Evolutionary conservation across 148 eudicot genomes (phyloP).

Genomic region (Amaranthus palmeri): DNA sequence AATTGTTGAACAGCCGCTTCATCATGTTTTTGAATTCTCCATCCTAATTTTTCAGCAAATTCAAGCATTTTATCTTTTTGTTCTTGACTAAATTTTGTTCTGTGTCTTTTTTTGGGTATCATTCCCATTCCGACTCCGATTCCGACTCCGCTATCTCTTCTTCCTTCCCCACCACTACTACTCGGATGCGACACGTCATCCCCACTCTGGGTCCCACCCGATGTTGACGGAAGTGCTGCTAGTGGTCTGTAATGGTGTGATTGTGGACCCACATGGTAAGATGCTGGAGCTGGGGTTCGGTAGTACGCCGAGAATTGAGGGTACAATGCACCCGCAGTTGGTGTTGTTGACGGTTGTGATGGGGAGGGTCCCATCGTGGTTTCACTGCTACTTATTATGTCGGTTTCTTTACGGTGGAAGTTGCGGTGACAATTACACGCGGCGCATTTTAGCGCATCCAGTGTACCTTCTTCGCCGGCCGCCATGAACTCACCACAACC

Average conservation of each 20-base stretch:
- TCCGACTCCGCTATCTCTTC: conserved; percentile 19
- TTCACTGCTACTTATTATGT: neutral
- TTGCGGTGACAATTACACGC: conserved; percentile 80
- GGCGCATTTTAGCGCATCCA: conserved; percentile 59
- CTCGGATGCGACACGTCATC: conserved; percentile 53
- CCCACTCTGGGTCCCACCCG: conserved; percentile 37
- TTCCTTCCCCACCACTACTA: conserved; percentile 35
- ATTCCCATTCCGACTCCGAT: conserved; percentile 18
- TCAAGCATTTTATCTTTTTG: conserved; percentile 54
- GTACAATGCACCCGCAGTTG: conserved; percentile 20
- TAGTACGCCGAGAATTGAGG: conserved; percentile 32
- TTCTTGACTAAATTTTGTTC: conserved; percentile 40
- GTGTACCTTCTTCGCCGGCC: conserved; percentile 53
- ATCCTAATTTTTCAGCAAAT: conserved; percentile 47
- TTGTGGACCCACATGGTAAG: conserved; percentile 33
- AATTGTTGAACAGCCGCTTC: conserved; percentile 46
- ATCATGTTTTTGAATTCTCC: conserved; percentile 54
- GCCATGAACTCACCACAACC: conserved; percentile 76
- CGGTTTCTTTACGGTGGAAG: conserved; percentile 56
- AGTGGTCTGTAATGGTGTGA: conserved; percentile 22
- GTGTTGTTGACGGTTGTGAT: neutral
- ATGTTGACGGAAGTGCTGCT: conserved; percentile 30
- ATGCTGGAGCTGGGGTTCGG: conserved; percentile 19
- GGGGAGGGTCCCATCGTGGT: neutral
- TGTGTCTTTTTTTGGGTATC: conserved; percentile 30